phyloP scores from a whole-genome alignment of 306 rosid species.

The Lathyrus sativus region DNA sequence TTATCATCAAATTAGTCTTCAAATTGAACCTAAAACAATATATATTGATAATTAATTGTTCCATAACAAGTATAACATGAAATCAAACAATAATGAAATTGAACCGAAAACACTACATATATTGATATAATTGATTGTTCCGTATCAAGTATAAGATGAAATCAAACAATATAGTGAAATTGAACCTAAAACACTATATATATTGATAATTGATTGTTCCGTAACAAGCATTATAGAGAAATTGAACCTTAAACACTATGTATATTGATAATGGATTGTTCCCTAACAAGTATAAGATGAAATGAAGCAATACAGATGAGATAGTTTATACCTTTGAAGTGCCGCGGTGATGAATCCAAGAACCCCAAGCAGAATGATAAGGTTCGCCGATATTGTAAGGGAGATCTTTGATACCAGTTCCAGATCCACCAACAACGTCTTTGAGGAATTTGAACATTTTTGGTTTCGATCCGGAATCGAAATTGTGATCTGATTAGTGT shows the following conservation, averaged over 20 bases:
- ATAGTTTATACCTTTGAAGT: conserved; percentile 65
- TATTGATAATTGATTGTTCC: not conserved
- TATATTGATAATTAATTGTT: not conserved
- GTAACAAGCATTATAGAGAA: too few species aligned
- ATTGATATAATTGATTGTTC: too few species aligned
- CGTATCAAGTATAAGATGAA: too few species aligned
- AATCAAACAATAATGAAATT: too few species aligned
- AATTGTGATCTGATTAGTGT: conserved; percentile 30
- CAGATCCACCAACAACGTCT: conserved; percentile 97
- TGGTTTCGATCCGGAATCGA: conserved; percentile 16
- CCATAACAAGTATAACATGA: too few species aligned
- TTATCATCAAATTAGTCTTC: conserved; percentile 18
- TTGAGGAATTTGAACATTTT: conserved; percentile 78
- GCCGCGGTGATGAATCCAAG: conserved; percentile 92
- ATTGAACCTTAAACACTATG: conserved; percentile 4
- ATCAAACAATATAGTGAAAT: too few species aligned
- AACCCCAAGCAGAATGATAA: conserved; percentile 90
- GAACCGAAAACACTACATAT: too few species aligned
- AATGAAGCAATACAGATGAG: too few species aligned
- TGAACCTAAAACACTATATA: conserved; percentile 25
- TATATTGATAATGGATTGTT: not conserved
- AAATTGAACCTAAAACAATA: conserved; percentile 30
- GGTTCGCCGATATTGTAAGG: conserved; percentile 91
- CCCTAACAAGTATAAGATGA: too few species aligned
- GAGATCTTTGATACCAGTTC: conserved; percentile 83